Base-by-base conservation (phyloP, 31 red algal species). In the Endocladia muricata region DNA sequence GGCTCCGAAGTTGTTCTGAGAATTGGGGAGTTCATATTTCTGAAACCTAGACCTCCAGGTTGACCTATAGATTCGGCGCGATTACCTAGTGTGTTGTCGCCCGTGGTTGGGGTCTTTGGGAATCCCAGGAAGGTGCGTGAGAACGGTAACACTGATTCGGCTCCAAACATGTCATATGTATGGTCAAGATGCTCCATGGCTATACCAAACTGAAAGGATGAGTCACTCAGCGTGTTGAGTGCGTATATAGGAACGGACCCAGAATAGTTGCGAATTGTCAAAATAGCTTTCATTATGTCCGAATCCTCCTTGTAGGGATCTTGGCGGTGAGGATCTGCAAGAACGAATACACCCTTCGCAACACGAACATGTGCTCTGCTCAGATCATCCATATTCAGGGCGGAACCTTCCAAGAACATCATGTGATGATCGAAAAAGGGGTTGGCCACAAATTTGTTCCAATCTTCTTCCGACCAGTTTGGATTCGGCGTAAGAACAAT, bases 141-240 rank as follows among this genome's bases (percentile, higher is more conserved):
- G 0, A 49, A 49, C 3, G 68, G 39, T 23, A 72, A 49, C 40
- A 23, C 41, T 29, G 68, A 72, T 48, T n/a, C n/a, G 51, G n/a
- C 37, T n/a, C 40, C 6, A 29, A 59, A 17, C 0, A 41, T 11
- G 13, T 64, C 43, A 22, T 23, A 17, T 57, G n/a, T 11, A 51
- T 26, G 8, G 39, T 85, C 40, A 25, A 82, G 51, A 41, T 78
- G 83, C 74, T 92, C 74, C 67, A 86, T 47, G 0, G 89, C 89
- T 48, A 92, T 86, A 15, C 89, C 80, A 60, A 92, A 92, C 51
- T 92, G 89, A 60, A 92, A 92, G 3, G 82, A 85, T 37, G 78
- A 83, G 25, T 92, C 89, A 21, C 49, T 30, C 23, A 86, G 28
- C 8, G 78, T 79, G 62, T 92, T 92, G 36, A 83, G 60, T 37